Evolutionary conservation across 1,284 basidiomycete genomes (phyloP), one percentile per base, ranked within the genome.

Genomic region (Dichomitus squalens): DNA sequence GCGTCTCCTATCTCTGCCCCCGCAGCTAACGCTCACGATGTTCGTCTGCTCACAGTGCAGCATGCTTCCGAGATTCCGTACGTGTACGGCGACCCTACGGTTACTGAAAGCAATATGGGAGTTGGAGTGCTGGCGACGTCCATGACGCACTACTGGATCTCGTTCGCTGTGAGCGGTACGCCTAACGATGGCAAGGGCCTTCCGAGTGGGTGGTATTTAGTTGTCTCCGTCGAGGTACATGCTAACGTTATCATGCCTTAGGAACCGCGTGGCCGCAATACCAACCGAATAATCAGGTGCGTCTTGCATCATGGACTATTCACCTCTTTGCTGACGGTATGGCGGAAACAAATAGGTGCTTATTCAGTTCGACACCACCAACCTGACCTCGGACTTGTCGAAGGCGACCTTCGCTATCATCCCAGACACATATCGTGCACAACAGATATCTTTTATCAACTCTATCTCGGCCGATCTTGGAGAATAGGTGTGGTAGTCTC

Each of bases 71-170:
- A 81, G 55, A 61, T 79, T 11, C 23, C 58, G 2, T 83, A 75
- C 60, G 73, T 81, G 0, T 80, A 75, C 49, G 73, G 74, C 7
- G 59, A 52, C 34, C 27, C 55, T 4, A 64, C 68, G 7, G 52
- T 53, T 7, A 68, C n/a, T 25, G 41, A 23, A 52, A 55, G 60
- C 1, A 70, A 71, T 3, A 50, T 64, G 2, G 66, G 73, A 7
- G 67, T 69, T 2, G 50, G 58, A 23, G 52, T 49, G n/a, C 57
- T 82, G 2, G 78, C 77, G 54, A 64, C 49, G 8, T 31, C 33
- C 18, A 80, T 82, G 75, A 75, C 79, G 58, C 77, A 82, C 52
- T 82, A 82, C 53, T 83, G 80, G 80, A 69, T 82, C 14, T 82
- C 81, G 0, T 83, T 83, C 55, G 76, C 76, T 0, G 76, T 74